These are phyloP conservation scores for Jacaranda copaia DNA, from an alignment of 257 asterid genomes.

Conservation along the genomic window DNA sequence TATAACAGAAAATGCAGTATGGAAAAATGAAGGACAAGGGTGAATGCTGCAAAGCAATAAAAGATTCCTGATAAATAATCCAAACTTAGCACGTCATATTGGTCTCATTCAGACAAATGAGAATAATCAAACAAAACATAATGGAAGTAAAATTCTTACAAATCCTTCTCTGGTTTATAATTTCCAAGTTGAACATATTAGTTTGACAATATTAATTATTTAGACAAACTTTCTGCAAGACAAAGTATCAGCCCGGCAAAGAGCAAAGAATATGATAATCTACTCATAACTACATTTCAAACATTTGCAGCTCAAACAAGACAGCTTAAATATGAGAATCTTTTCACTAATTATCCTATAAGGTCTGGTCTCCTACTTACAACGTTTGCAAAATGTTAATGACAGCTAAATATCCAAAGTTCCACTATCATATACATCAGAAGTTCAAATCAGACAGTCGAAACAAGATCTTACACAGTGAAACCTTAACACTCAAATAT, in stretches of 20 bases:
- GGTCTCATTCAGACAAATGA: neutral
- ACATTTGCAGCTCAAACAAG: neutral
- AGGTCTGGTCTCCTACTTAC: neutral
- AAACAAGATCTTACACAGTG: neutral
- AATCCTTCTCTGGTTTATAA: neutral
- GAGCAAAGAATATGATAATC: neutral
- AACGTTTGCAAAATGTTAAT: neutral
- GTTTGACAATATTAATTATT: neutral
- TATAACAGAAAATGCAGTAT: neutral
- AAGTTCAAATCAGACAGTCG: neutral
- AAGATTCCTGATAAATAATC: neutral
- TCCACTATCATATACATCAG: neutral
- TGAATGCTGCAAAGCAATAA: neutral
- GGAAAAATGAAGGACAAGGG: neutral
- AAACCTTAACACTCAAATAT: neutral
- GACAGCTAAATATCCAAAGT: neutral
- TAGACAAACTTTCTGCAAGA: neutral
- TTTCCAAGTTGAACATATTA: neutral
- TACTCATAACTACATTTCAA: neutral
- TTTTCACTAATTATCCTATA: neutral
- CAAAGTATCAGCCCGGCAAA: neutral
- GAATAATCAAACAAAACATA: neutral
- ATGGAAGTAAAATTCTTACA: neutral
- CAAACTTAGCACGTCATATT: neutral
- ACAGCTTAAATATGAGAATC: neutral